These are phyloP conservation scores for Pyrenula aspistea DNA, from an alignment of 495 filamentous ascomycete species.

Conservation along the genomic window DNA sequence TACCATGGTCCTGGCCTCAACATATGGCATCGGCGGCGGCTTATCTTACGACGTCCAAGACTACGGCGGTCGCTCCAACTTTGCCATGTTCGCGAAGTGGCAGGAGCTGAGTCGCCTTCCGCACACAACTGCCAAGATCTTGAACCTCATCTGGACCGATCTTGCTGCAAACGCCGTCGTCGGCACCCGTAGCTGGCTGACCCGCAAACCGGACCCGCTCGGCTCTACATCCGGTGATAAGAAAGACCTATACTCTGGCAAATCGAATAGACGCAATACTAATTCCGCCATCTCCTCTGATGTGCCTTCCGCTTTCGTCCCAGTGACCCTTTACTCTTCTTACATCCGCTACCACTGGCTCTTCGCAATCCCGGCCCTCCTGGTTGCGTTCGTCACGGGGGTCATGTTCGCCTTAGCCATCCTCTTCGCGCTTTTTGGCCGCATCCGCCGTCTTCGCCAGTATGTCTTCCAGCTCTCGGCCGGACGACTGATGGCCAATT, in stretches of 20 bases:
- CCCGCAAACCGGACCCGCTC: too few relatives aligned
- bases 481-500: constrained; percentile 13
- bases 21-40: constrained; percentile 5
- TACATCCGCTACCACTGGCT: constrained; percentile 16
- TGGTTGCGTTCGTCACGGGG: constrained; percentile 6
- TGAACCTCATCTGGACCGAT: constrained; percentile 31
- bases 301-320: constrained; percentile 3
- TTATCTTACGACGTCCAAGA: constrained; percentile 8
- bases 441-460: constrained; percentile 3
- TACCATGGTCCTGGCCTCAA: constrained; percentile 2
- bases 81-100: constrained; percentile 21
- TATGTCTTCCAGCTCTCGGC: constrained; percentile 9
- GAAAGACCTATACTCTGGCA: not conserved
- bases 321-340: constrained; percentile 11
- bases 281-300: too few relatives aligned
- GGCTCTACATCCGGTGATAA: not conserved
- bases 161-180: constrained; percentile 20
- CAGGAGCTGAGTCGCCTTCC: constrained; percentile 12
- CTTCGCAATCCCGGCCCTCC: constrained; percentile 23
- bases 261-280: too few relatives aligned
- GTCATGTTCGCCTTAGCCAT: constrained; percentile 3
- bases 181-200: constrained; percentile 15
- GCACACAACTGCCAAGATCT: constrained; percentile 11
- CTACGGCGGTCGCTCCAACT: constrained; percentile 16
- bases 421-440: constrained; percentile 2